These are phyloP conservation scores for Linnemannia exigua DNA, from an alignment of 192 early-diverging fungal genomes.

Conservation along the genomic window DNA sequence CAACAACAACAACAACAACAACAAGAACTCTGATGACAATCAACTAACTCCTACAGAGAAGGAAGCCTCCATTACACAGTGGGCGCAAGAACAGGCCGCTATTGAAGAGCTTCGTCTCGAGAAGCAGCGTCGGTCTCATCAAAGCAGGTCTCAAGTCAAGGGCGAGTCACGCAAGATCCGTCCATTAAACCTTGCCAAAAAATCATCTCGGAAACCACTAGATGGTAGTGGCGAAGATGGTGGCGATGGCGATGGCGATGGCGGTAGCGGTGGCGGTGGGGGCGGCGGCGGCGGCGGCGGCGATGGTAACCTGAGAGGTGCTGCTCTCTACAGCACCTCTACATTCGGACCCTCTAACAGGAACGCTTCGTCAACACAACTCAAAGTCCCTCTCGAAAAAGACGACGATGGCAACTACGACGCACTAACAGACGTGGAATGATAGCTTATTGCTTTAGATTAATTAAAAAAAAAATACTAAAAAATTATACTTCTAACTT, in stretches of 20 bases:
- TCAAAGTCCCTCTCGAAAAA: background rate
- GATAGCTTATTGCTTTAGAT: background rate
- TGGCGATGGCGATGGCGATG: too few species aligned
- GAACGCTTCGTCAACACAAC: background rate
- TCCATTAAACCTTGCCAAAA: background rate
- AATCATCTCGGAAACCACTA: background rate
- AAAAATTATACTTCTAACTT: background rate
- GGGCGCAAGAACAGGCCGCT: conserved; percentile 39
- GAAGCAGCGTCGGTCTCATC: background rate
- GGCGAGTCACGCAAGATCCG: background rate
- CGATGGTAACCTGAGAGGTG: too few species aligned
- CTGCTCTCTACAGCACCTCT: background rate
- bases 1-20: background rate
- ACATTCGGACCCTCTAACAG: background rate
- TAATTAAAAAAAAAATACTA: background rate
- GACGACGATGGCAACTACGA: background rate
- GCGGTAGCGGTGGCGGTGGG: too few species aligned
- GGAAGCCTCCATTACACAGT: background rate
- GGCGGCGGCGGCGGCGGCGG: too few species aligned
- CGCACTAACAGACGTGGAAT: background rate
- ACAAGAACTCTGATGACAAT: background rate
- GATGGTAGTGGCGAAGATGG: too few species aligned
- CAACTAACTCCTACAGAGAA: background rate
- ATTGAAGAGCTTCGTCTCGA: conserved; percentile 25
- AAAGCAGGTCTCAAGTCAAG: background rate